Base-by-base conservation (phyloP, 2,329 filamentous ascomycete genomes). In the Madurella mycetomatis region DNA sequence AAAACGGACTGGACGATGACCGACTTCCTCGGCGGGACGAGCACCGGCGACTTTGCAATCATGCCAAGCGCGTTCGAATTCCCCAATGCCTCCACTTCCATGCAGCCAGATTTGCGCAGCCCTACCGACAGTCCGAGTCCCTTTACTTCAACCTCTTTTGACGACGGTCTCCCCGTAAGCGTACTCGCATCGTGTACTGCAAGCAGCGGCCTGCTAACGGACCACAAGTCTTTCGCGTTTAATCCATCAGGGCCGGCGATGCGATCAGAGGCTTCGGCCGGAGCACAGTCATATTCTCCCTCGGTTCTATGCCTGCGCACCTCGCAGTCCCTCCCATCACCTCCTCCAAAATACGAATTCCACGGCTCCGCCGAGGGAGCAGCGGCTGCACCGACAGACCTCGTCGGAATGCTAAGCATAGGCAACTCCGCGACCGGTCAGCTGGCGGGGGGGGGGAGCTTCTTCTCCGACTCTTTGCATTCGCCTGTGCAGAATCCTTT, bases 1-100 rank as follows among this genome's bases (percentile, higher is more conserved):
- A 72, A 70, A 65, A 66, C 70, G 60, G 71, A 74, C 55, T 81
- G 76, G 76, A 73, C 70, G 44, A 67, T 65, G 58, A 61, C 34
- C 0, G 53, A 48, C 8, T 7, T 42, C 5, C 47, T 55, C 12
- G 12, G 42, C 2, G 46, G 34, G 34, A 5, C 51, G 5, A 25
- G n/a, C 16, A 41, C 32, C 18, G 46, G 32, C 8, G 54, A 37
- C 2, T 55, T 53, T 31, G 41, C 55, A 5, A 49, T 58, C 19
- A 52, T 58, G 41, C 55, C 57, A 2, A 49, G 44, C 9, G 56
- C 64, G 2, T 67, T 67, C 49, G 65, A 65, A 12, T 51, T 49
- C 12, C 18, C 42, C 1, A 44, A 32, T 12, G 43, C 32, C 30
- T 17, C 40, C 25, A 13, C 34, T 11, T 12, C 47, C 41, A 63